Evolutionary conservation across 2,329 filamentous ascomycete genomes (phyloP).

Genomic region (Ascomycota sp.): DNA sequence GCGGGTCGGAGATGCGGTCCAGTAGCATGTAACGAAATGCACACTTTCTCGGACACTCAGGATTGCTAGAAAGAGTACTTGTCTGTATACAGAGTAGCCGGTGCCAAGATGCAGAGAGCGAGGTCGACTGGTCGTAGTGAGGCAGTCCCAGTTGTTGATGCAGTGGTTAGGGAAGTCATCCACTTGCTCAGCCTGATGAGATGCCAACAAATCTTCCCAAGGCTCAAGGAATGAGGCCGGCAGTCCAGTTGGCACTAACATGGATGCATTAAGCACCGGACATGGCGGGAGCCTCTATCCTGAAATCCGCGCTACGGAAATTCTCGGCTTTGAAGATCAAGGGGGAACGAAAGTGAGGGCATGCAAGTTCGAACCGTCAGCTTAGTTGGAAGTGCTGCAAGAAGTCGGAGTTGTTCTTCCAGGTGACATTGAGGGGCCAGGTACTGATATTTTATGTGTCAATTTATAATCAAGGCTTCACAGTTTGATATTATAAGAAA

Average conservation of each 20-base stretch:
- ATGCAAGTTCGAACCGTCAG: no score
- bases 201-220: constrained; percentile 14
- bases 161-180: constrained; percentile 29
- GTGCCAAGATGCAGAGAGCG: constrained; percentile 33
- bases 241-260: constrained; percentile 7
- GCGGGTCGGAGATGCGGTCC: constrained; percentile 46
- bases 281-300: neutral
- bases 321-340: no score
- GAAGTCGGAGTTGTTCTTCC: no score
- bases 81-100: constrained; percentile 33
- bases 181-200: constrained; percentile 13
- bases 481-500: no score
- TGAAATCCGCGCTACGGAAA: no score
- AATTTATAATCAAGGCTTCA: no score
- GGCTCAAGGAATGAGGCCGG: constrained; percentile 17
- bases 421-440: no score
- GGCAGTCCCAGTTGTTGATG: constrained; percentile 18
- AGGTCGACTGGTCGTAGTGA: constrained; percentile 27
- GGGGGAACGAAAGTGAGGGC: no score
- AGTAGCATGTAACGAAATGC: constrained; percentile 67
- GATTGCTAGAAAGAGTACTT: constrained; percentile 39
- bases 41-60: constrained; percentile 40
- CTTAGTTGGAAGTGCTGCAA: no score
- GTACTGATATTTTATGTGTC: no score
- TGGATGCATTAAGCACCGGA: neutral